Percentiles rank a stretch among this genome's conserved stretches.
Evolutionary conservation across 805 yeast genomes (phyloP).

Genomic region (Candida maltosa): DNA sequence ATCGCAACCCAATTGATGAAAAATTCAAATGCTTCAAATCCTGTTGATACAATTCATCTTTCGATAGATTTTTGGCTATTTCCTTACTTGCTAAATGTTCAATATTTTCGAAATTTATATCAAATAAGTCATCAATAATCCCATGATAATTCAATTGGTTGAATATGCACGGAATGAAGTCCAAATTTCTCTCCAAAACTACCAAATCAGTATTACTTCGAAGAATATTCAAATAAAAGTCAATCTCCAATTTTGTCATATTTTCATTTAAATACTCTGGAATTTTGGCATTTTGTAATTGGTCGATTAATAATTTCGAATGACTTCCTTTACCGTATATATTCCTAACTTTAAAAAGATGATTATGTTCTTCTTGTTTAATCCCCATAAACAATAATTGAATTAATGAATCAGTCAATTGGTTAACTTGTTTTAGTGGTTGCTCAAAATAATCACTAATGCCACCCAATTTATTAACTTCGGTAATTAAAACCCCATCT

Average conservation of each 20-base stretch:
- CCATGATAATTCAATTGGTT: slow-evolving; percentile 83
- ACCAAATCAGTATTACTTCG: slow-evolving; percentile 65
- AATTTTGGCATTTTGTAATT: slow-evolving; percentile 29
- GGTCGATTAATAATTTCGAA: slow-evolving; percentile 46
- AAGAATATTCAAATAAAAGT: slow-evolving; percentile 30
- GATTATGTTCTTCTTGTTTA: slow-evolving; percentile 14
- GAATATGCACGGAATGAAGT: slow-evolving; percentile 65
- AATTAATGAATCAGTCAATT: slow-evolving; percentile 48
- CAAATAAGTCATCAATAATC: slow-evolving; percentile 68
- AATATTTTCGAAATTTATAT: slow-evolving; percentile 40
- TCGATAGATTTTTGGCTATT: slow-evolving; percentile 5
- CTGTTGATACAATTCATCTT: slow-evolving; percentile 20
- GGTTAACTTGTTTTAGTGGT: slow-evolving; percentile 44
- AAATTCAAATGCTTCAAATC: slow-evolving; percentile 67
- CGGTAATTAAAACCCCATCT: slow-evolving; percentile 40
- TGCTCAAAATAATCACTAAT: slow-evolving; percentile 41
- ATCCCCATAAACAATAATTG: slow-evolving; percentile 22
- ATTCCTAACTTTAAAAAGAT: slow-evolving; percentile 47
- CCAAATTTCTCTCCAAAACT: slow-evolving; percentile 76
- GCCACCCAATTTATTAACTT: slow-evolving; percentile 35
- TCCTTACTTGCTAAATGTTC: slow-evolving; percentile 11
- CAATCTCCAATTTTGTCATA: slow-evolving; percentile 34
- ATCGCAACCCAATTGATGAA: slow-evolving; percentile 69
- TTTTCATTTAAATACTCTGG: slow-evolving; percentile 34
- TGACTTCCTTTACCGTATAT: slow-evolving; percentile 58